Evolutionary conservation across 1,139 yeast genomes (phyloP).

Genomic region (Blastobotrys aristatus): DNA sequence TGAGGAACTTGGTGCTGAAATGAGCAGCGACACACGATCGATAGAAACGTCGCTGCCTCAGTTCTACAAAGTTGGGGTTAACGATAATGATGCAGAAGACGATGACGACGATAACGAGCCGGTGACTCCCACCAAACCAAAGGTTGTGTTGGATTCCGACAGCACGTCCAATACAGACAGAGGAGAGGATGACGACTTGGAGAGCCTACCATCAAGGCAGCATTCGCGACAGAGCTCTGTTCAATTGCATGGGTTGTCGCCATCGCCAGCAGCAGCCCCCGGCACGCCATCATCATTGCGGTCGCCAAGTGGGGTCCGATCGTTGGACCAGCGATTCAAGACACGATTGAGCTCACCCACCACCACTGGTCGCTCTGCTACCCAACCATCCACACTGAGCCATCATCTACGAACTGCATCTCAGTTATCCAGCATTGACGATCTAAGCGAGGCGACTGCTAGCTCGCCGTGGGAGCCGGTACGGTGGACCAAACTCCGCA

Average conservation of each 20-base stretch:
- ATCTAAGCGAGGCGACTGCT: slow-evolving; percentile 10
- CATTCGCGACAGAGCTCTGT: slow-evolving; percentile 20
- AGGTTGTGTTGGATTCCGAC: neutral
- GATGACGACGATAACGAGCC: neutral
- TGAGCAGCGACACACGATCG: slow-evolving; percentile 6
- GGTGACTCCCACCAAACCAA: neutral
- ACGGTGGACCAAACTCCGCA: slow-evolving; percentile 44
- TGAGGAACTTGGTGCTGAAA: too few species aligned
- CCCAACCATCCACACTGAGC: slow-evolving; percentile 1
- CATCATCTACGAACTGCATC: slow-evolving; percentile 11
- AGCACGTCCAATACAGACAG: neutral
- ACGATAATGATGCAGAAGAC: neutral
- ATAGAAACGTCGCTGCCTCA: slow-evolving; percentile 20
- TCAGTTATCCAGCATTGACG: slow-evolving; percentile 17
- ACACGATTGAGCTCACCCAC: slow-evolving; percentile 28
- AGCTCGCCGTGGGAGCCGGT: slow-evolving; percentile 29
- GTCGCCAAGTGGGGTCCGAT: slow-evolving; percentile 13
- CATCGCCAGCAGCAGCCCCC: slow-evolving; percentile 12
- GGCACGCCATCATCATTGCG: slow-evolving; percentile 19
- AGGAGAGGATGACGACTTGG: slow-evolving; percentile 9
- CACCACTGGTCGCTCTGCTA: slow-evolving; percentile 10
- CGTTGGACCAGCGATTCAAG: slow-evolving; percentile 29
- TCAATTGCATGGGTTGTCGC: slow-evolving; percentile 10
- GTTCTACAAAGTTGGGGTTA: slow-evolving; percentile 14
- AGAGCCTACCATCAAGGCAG: slow-evolving; percentile 13